Evolutionary conservation across 2,329 filamentous ascomycete species (phyloP), one percentile per base, ranked within the genome.

Genomic region (Botrytis porri): DNA sequence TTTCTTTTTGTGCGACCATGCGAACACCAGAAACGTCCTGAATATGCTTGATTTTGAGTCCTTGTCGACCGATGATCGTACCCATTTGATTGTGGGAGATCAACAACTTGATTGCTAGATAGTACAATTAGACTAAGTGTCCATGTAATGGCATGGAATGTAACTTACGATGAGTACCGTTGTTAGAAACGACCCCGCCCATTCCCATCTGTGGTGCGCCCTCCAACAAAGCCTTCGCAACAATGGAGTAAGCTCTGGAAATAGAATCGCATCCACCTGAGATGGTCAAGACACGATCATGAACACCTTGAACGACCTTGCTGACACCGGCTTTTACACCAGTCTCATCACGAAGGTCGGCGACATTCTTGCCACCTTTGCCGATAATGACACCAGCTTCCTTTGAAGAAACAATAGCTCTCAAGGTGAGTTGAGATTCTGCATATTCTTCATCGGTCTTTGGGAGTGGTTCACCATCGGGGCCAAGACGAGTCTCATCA

Each of bases 71-170:
- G 81, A 99, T 99, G 85, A 99, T 98, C 80, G 96, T 99, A 75
- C 96, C 96, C 96, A 99, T 99, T 85, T 99, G 96, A 83, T 98
- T 98, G 86, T 99, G 95, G 48, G 96, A 99, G 83, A 99, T 98
- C 82, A 99, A 91, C 45, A 99, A 91, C 81, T 97, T 97, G 83
- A 99, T 93, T 75, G 96, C 96, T 99, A 78, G 35, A 75, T 35
- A 70, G 22, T 66, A 59, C 66, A 20, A 37, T 74, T 72, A 59
- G 45, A 45, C 73, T 22, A 73, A 65, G 41, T 9, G 45, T 20
- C 64, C 35, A 32, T n/a, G 18, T 20, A 0, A 16, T 4, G 32
- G 7, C 20, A 71, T 54, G 2, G 63, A 57, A 37, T 29, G 43
- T 69, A 35, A 88, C 93, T 84, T 91, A 99, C 96, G 94, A 83